Base-by-base conservation (phyloP, 2,329 filamentous ascomycete genomes). In the Colletotrichum sojae region DNA sequence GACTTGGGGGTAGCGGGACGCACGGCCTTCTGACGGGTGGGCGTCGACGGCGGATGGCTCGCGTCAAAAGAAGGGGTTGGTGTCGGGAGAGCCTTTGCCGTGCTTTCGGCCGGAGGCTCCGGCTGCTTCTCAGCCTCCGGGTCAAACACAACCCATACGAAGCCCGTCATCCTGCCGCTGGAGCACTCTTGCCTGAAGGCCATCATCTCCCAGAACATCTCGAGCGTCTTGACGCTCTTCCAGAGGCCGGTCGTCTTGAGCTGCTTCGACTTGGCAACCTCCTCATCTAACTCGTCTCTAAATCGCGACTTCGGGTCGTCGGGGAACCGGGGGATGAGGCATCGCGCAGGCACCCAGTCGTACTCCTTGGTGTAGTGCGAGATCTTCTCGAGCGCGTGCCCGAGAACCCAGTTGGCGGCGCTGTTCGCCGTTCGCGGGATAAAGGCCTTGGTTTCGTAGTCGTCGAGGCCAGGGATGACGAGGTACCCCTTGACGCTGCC, bases 151-250 rank as follows among this genome's bases (percentile, higher is more conserved):
- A 98, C 83, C 95, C 97, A 99, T 27, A 98, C 86, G 73, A 99
- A 99, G 0, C 97, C 97, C 0, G 97, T 97, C 76, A 97, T 86
- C 18, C 95, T 88, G 0, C 96, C 97, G 40, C 94, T 94, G 0
- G 95, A 97, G 76, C 96, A 99, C 77, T 99, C 96, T 78, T 98
- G 96, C 65, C 96, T 87, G 77, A 93, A 98, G 0, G 95, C 92
- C 95, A 99, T 98, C 87, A 97, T 92, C 71, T 99, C 96, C 96
- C 96, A 99, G 76, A 99, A 99, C 73, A 95, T 91, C n/a, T 95
- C 93, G 48, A 99, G 83, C 0, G 90, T 92, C 77, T 88, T 91
- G 25, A 98, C 90, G 69, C 92, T 94, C 77, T 90, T 92, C 96
- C 96, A 99, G 65, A 89, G 86, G 0, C 92, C 92, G 3, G 83